A percentile compares a stretch with the other conserved stretches of the same genome.
These are phyloP conservation scores for Lasiodiplodia sp. DNA, from an alignment of 2,329 filamentous ascomycete species.

Conservation along the genomic window DNA sequence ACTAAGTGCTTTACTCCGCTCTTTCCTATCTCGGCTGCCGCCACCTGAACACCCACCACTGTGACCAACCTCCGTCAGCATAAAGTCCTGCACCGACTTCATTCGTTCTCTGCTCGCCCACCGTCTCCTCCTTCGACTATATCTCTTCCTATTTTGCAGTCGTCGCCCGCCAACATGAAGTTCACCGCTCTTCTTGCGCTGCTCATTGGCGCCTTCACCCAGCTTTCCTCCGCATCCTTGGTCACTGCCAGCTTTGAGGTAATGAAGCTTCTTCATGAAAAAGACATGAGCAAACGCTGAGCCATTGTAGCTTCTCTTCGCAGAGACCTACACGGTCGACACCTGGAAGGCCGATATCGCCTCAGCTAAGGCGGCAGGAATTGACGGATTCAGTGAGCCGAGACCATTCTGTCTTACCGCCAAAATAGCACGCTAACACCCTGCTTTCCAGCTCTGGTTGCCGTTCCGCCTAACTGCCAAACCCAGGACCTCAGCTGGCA, in stretches of 20 bases:
- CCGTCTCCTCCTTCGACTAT: not conserved
- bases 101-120: not conserved
- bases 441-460: slow-evolving; percentile 42
- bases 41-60: not conserved
- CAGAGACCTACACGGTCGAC: slow-evolving; percentile 26
- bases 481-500: slow-evolving; percentile 39
- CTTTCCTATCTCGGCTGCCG: slow-evolving; percentile 9
- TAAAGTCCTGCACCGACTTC: not conserved
- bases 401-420: not conserved
- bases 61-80: not conserved
- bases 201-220: slow-evolving; percentile 3
- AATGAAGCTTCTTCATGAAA: not conserved
- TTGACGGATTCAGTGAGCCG: slow-evolving; percentile 30
- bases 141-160: not conserved
- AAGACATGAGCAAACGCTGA: not conserved
- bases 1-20: slow-evolving; percentile 16
- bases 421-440: not conserved
- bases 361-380: slow-evolving; percentile 27
- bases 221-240: not conserved
- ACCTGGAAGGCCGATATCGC: slow-evolving; percentile 30
- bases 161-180: slow-evolving; percentile 13
- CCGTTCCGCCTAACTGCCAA: slow-evolving; percentile 45
- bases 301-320: slow-evolving; percentile 19
- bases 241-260: slow-evolving; percentile 28
- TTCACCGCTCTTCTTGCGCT: not conserved